Conservation (phyloP, 2,329 filamentous ascomycete genomes). For the Talaromyces verruculosus region DNA sequence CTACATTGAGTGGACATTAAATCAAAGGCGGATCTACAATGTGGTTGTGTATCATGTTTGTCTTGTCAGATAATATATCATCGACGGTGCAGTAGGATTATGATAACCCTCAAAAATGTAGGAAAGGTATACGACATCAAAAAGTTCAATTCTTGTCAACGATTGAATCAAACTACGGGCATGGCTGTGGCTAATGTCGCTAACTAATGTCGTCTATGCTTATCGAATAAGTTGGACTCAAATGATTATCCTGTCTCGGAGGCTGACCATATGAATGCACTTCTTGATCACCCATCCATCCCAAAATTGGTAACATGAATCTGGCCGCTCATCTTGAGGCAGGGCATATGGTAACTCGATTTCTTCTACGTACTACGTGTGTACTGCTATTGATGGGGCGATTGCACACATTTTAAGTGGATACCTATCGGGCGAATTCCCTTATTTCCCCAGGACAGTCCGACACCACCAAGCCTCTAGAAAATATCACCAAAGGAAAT, state of each 20-base stretch:
- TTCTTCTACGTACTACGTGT: too few species aligned
- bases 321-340: background rate
- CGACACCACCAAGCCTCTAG: background rate
- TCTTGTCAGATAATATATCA: background rate
- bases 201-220: background rate
- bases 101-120: too few species aligned
- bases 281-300: background rate
- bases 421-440: too few species aligned
- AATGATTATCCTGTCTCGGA: background rate
- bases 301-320: background rate
- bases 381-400: too few species aligned
- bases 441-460: too few species aligned
- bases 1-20: background rate
- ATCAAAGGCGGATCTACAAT: background rate
- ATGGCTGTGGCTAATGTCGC: background rate
- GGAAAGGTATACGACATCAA: too few species aligned
- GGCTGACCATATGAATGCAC: background rate
- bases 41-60: background rate
- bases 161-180: background rate
- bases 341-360: too few species aligned
- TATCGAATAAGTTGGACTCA: background rate
- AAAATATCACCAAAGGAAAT: background rate
- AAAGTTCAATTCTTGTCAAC: background rate
- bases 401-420: too few species aligned
- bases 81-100: too few species aligned